These are phyloP conservation scores for Aspergillus sp. DNA, from an alignment of 2,329 filamentous ascomycete species.

Conservation along the genomic window DNA sequence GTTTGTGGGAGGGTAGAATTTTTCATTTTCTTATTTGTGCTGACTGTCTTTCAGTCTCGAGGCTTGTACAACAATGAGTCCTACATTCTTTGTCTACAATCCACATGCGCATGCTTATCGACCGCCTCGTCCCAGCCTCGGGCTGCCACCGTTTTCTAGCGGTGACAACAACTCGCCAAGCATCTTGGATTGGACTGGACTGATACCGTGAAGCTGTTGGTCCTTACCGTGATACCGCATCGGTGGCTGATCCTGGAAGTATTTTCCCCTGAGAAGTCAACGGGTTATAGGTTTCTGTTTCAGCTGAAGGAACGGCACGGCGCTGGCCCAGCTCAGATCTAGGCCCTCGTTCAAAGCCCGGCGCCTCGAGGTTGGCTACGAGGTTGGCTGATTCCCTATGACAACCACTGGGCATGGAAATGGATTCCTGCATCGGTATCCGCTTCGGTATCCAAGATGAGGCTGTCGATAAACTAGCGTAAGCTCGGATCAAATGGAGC, in stretches of 20 bases:
- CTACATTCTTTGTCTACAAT: background rate
- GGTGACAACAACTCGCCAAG: background rate
- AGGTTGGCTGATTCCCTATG: background rate
- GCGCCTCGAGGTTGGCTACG: background rate
- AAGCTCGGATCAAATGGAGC: slow-evolving; percentile 9
- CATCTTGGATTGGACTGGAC: background rate
- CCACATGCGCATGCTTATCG: background rate
- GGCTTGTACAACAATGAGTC: background rate
- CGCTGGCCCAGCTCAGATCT: background rate
- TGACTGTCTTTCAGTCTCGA: background rate
- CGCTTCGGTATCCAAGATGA: slow-evolving; percentile 9
- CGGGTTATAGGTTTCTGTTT: background rate
- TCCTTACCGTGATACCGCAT: background rate
- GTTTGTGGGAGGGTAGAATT: background rate
- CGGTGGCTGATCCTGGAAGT: background rate
- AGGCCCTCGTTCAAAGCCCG: background rate
- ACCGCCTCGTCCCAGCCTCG: background rate
- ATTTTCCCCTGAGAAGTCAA: background rate
- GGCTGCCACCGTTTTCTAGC: background rate
- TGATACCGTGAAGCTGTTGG: background rate
- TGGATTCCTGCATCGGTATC: slow-evolving; percentile 1
- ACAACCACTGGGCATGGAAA: background rate
- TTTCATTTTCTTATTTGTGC: background rate
- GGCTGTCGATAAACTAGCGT: slow-evolving; percentile 12
- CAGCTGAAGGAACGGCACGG: background rate